Evolutionary conservation across 2,329 filamentous ascomycete species (phyloP).

Genomic region (Rutstroemia sp.): DNA sequence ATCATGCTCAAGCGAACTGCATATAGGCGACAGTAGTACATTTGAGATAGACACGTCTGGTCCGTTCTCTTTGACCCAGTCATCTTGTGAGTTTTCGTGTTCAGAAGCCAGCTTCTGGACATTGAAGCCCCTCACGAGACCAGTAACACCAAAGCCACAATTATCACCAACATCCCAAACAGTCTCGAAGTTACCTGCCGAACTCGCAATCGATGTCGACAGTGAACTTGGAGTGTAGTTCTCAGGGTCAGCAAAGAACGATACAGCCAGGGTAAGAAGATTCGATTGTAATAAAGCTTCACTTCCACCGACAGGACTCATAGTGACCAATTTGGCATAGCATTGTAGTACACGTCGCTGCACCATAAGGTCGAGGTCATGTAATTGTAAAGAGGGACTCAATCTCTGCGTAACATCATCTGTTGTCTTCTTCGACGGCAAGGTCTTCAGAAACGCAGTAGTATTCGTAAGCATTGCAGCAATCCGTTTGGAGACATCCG

Average conservation of each 20-base stretch:
- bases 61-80: conserved; percentile 46
- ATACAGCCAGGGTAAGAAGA: conserved; percentile 79
- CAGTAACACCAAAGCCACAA: conserved; percentile 87
- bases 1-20: conserved; percentile 81
- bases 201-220: conserved; percentile 85
- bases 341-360: conserved; percentile 89
- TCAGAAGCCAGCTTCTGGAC: conserved; percentile 64
- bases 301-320: conserved; percentile 76
- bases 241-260: conserved; percentile 87
- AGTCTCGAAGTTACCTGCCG: conserved; percentile 82
- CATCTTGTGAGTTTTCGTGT: conserved; percentile 44
- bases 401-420: conserved; percentile 82
- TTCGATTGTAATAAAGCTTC: conserved; percentile 89
- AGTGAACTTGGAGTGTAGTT: conserved; percentile 79
- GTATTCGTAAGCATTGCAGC: conserved; percentile 94
- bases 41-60: conserved; percentile 59
- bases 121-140: conserved; percentile 71
- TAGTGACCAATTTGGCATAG: conserved; percentile 83
- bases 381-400: conserved; percentile 76
- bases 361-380: conserved; percentile 89
- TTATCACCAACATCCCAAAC: conserved; percentile 96
- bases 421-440: conserved; percentile 75
- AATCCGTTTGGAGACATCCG: conserved; percentile 89
- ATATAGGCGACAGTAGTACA: conserved; percentile 62
- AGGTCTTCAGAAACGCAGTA: conserved; percentile 74